Evolutionary conservation across 306 rosid species (phyloP), one percentile per base, ranked within the genome.

Genomic region (Heteromeles arbutifolia): DNA sequence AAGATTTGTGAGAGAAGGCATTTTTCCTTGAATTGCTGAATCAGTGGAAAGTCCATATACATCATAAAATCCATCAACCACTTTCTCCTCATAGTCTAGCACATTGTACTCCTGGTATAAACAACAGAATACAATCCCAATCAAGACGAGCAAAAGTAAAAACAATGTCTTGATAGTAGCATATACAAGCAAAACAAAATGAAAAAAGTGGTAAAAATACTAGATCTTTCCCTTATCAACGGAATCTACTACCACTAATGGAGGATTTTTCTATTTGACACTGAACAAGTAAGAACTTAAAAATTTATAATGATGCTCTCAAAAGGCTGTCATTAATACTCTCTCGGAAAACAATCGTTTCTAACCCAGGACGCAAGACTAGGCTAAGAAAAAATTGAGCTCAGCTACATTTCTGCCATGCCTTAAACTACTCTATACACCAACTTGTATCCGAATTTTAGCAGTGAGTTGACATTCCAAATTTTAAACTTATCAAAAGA

Each of bases 61-160:
- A 78, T 95, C 99, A 81, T 95, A 95, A 85, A 95, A 95, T 73
- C 99, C 99, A 80, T 95, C 92, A 32, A 92, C 84, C 70, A 95
- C 96, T 84, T 84, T 92, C 80, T 95, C 97, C 65, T 84, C 97
- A 58, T 95, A 92, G 86, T 90, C 99, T 77, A 95, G 92, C 78
- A 89, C 96, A 69, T 88, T 89, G 84, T 85, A 95, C 73, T 95
- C 99, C 99, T 95, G 84, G 24, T 66, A 79, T 67, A 43, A 44
- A 62, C 41, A 63, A 77, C 59, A 74, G 39, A 76, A 83, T 61
- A 6, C 65, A 69, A 77, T 76, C 77, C 65, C 74, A 52, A 77
- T 82, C 74, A 82, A 78, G 32, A 70, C 54, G 84, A 74, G 73
- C 65, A 70, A 62, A 70, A 41, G 31, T 72, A 56, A 56, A 56